phyloP scores from a whole-genome alignment of 2,329 filamentous ascomycete genomes.

The Fusarium tanahbumbuense region DNA sequence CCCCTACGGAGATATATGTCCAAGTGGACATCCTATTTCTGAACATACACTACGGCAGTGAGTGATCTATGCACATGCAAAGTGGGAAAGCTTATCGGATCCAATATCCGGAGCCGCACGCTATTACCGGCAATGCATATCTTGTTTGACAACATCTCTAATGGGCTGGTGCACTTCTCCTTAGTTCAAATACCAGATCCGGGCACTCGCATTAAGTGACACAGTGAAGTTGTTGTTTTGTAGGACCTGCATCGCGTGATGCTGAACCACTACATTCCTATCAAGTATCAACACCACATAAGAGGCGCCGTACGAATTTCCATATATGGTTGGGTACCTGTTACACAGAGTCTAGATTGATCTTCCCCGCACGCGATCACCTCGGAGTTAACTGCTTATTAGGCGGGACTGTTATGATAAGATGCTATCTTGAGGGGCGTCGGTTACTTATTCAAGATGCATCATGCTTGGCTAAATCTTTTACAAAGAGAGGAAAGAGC shows the following conservation, averaged over 20 bases:
- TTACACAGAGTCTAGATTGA: constrained; percentile 4
- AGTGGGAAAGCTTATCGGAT: constrained; percentile 6
- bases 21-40: neutral
- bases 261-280: neutral
- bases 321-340: neutral
- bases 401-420: neutral
- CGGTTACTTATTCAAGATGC: constrained; percentile 27
- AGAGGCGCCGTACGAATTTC: neutral
- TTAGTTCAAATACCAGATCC: neutral
- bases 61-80: neutral
- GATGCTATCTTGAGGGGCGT: neutral
- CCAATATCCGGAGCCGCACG: constrained; percentile 5
- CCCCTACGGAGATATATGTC: neutral
- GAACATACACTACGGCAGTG: neutral
- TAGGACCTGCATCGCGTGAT: constrained; percentile 17
- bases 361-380: constrained; percentile 7
- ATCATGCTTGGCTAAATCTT: constrained; percentile 27
- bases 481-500: neutral
- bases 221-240: constrained; percentile 2
- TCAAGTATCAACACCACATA: neutral
- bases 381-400: constrained; percentile 3
- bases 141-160: neutral
- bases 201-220: neutral
- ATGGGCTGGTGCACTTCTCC: neutral
- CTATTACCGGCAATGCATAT: constrained; percentile 6